Evolutionary conservation across 371 early-diverging fungal species (phyloP).

Genomic region (Encephalitozoon hellem): DNA sequence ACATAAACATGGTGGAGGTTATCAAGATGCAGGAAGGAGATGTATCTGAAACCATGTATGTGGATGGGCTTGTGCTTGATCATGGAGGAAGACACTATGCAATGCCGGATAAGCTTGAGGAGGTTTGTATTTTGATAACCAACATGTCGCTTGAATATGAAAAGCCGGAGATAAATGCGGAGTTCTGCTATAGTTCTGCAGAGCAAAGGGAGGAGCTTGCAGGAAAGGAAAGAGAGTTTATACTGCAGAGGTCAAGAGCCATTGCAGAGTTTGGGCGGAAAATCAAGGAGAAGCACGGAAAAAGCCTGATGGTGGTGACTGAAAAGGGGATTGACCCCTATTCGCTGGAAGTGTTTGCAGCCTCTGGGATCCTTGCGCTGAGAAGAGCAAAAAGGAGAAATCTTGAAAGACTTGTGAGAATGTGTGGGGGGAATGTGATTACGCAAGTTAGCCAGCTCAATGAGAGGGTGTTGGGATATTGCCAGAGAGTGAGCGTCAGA

Average conservation of each 20-base stretch:
- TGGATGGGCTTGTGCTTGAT: slow-evolving; percentile 94
- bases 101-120: slow-evolving; percentile 88
- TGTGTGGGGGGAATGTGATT: slow-evolving; percentile 89
- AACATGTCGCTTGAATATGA: slow-evolving; percentile 99
- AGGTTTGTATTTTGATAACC: slow-evolving; percentile 81
- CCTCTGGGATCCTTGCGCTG: slow-evolving; percentile 87
- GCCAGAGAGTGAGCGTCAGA: slow-evolving; percentile 86
- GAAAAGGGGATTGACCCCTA: slow-evolving; percentile 99
- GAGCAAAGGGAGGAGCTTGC: slow-evolving; percentile 94
- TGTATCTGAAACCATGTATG: slow-evolving; percentile 78
- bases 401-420: slow-evolving; percentile 93
- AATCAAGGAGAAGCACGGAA: slow-evolving; percentile 71
- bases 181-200: slow-evolving; percentile 91
- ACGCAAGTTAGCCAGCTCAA: slow-evolving; percentile 89
- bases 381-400: slow-evolving; percentile 97
- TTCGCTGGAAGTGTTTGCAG: slow-evolving; percentile 87
- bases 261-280: slow-evolving; percentile 72
- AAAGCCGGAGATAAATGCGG: slow-evolving; percentile 98
- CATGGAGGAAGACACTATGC: slow-evolving; percentile 98
- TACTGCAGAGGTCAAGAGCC: slow-evolving; percentile 79
- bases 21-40: slow-evolving; percentile 98
- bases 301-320: slow-evolving; percentile 88
- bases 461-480: slow-evolving; percentile 76
- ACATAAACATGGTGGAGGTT: slow-evolving; percentile 97
- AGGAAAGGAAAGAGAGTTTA: slow-evolving; percentile 87